These are phyloP conservation scores for Aplosporella prunicola DNA, from an alignment of 2,329 filamentous ascomycete species.

Conservation along the genomic window DNA sequence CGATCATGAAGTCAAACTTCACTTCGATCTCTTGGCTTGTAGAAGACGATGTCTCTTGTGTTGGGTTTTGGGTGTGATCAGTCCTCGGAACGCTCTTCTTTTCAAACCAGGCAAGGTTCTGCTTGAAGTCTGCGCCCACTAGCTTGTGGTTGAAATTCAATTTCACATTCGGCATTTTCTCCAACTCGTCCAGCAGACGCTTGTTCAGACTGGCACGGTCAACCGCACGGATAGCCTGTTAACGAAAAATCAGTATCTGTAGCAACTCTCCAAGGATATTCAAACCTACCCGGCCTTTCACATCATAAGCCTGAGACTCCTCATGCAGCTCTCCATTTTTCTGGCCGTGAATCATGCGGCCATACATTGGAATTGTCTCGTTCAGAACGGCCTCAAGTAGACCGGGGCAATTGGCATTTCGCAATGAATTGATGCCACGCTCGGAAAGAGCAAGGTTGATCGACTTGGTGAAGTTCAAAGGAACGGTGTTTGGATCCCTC, in stretches of 20 bases:
- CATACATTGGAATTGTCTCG: conserved; percentile 84
- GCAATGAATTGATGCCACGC: conserved; percentile 82
- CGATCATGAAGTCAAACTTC: conserved; percentile 84
- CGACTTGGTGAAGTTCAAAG: conserved; percentile 94
- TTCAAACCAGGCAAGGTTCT: conserved; percentile 82
- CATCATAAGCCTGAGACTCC: conserved; percentile 79
- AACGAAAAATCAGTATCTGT: not conserved
- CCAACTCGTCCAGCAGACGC: conserved; percentile 71
- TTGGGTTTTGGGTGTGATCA: conserved; percentile 16
- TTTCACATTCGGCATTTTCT: conserved; percentile 77
- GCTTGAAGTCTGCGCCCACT: conserved; percentile 75
- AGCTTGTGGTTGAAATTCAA: conserved; percentile 92
- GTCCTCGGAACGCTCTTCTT: conserved; percentile 17
- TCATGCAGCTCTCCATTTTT: conserved; percentile 60
- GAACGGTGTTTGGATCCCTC: conserved; percentile 68
- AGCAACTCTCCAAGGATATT: conserved; percentile 4
- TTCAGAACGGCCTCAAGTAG: conserved; percentile 66
- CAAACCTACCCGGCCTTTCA: conserved; percentile 64
- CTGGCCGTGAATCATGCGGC: conserved; percentile 87
- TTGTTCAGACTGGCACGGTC: conserved; percentile 80
- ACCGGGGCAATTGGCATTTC: conserved; percentile 53
- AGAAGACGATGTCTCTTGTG: conserved; percentile 13
- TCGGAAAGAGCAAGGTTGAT: conserved; percentile 95
- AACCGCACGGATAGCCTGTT: conserved; percentile 70
- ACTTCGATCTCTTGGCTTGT: conserved; percentile 61